Percentiles rank a stretch among this genome's conserved stretches.
Evolutionary conservation across 192 early-diverging fungal genomes (phyloP).

Genomic region (Backusella parvicylindrica): DNA sequence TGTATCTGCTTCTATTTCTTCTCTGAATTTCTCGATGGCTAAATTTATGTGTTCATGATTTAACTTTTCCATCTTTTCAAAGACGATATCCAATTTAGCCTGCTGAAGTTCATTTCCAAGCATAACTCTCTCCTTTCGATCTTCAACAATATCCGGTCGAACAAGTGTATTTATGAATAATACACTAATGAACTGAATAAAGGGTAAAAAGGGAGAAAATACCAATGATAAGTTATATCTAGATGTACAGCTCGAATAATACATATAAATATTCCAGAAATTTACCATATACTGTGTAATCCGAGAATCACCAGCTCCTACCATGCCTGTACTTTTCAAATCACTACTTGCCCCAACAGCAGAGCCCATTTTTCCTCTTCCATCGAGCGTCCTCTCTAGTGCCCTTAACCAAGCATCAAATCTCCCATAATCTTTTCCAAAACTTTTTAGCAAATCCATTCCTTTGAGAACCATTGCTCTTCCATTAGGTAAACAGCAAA

Average conservation of each 20-base stretch:
- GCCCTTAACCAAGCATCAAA: constrained; percentile 68
- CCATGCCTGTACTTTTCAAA: constrained; percentile 53
- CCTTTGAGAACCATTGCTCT: constrained; percentile 69
- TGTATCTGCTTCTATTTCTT: constrained; percentile 21
- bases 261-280: too few relatives aligned
- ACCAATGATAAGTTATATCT: not conserved
- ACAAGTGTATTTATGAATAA: constrained; percentile 74
- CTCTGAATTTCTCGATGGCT: constrained; percentile 24
- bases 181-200: constrained; percentile 58
- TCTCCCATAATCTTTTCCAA: constrained; percentile 21
- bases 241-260: not conserved
- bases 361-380: constrained; percentile 72
- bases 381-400: constrained; percentile 63
- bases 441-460: constrained; percentile 66
- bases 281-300: constrained; percentile 70
- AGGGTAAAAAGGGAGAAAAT: not conserved
- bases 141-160: constrained; percentile 55
- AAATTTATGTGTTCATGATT: constrained; percentile 26
- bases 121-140: constrained; percentile 63
- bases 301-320: constrained; percentile 36
- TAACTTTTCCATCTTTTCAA: constrained; percentile 21
- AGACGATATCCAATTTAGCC: constrained; percentile 39
- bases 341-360: constrained; percentile 73
- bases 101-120: constrained; percentile 66
- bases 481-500: constrained; percentile 73